Base-by-base conservation (phyloP, 225 moss, liverwort and hornwort species). In the Climacium dendroides region DNA sequence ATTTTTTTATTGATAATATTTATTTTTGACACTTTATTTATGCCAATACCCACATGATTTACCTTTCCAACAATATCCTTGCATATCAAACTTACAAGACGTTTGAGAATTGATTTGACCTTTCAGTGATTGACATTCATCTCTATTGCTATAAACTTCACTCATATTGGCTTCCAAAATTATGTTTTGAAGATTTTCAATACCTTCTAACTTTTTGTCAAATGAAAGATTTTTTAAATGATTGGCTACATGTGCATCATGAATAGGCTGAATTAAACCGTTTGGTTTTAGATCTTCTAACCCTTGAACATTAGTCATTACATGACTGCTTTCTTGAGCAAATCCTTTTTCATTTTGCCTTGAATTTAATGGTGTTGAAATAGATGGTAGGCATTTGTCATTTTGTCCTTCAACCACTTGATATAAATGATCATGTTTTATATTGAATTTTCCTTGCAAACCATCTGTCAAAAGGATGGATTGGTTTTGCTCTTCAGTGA, bases 41-140 rank as follows among this genome's bases (percentile, higher is more conserved):
- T 98, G 95, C 96, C 94, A 94, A 73, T 90, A 95, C 72, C 89
- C 93, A 91, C 96, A 98, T 87, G 95, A 90, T 53, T 95, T 94
- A 30, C 96, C 95, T 92, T 95, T 93, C 90, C 92, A 94, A 90
- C 95, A 96, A 52, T 94, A 95, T 55, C 96, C 97, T 87, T 96
- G 94, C 50, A 87, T 87, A 81, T 95, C 89, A 53, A 95, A 94
- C 52, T 88, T 93, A 74, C 96, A 98, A 63, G 92, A 93, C 17
- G 71, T 95, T 63, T 87, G 93, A 25, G 93, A 88, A 64, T 92
- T 91, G 30, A 90, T 89, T 87, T 90, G 90, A 74, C 85, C 87
- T 84, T 75, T 92, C 9, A 89, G 78, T n/a, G 88, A 72, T 58
- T 92, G 83, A 13, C 70, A 59, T 77, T 84, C 82, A 39, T 90